A percentile compares a stretch with the other conserved stretches of the same genome.
phyloP scores from a whole-genome alignment of 345 rosid genomes.

The Salix suchowensis region DNA sequence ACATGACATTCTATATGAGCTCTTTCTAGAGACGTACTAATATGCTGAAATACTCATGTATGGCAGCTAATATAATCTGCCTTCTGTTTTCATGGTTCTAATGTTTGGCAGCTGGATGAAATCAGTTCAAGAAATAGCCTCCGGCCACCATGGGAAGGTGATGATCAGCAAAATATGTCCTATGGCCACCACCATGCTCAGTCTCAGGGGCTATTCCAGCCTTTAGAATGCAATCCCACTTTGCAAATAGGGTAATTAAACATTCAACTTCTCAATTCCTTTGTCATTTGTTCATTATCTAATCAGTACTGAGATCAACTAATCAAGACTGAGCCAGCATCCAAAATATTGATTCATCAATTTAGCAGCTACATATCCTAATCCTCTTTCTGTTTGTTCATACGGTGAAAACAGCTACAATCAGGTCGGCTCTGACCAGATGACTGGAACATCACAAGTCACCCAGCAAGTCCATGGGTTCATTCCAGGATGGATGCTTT shows the following conservation, averaged over 20 bases:
- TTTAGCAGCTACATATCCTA: background rate
- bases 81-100: background rate
- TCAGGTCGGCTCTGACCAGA: slow-evolving; percentile 65
- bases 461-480: slow-evolving; percentile 68
- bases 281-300: background rate
- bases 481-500: slow-evolving; percentile 99
- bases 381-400: background rate
- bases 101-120: slow-evolving; percentile 64
- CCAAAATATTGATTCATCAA: background rate
- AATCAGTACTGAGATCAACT: background rate
- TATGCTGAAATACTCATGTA: background rate
- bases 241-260: slow-evolving; percentile 79
- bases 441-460: slow-evolving; percentile 44
- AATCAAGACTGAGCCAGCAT: background rate
- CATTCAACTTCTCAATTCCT: background rate
- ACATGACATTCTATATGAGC: background rate
- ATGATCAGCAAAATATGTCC: slow-evolving; percentile 52
- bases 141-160: slow-evolving; percentile 67
- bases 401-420: slow-evolving; percentile 43
- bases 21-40: background rate
- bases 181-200: slow-evolving; percentile 67
- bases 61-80: background rate
- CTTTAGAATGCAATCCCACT: slow-evolving; percentile 87
- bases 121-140: slow-evolving; percentile 48
- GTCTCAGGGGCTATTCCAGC: slow-evolving; percentile 67